Evolutionary conservation across 352 stramenopile genomes (phyloP).

Genomic region (Peronospora belbahrii): DNA sequence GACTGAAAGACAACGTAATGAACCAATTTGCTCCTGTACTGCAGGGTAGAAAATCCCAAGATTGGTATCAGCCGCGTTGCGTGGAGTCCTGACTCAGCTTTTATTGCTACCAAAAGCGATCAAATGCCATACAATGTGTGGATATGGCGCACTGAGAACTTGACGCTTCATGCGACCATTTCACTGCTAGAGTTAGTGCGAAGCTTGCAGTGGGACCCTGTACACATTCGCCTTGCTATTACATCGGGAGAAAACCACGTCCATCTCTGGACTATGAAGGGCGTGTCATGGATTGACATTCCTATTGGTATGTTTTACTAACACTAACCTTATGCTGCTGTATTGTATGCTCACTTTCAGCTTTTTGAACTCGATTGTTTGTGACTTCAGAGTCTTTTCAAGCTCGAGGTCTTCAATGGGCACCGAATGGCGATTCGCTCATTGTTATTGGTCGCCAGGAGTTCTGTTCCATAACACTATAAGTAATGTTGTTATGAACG

Average conservation of each 20-base stretch:
- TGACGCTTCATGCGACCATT: constrained; percentile 58
- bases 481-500: too few species aligned
- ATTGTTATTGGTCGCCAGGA: constrained; percentile 53
- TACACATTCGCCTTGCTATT: constrained; percentile 42
- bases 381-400: constrained; percentile 49
- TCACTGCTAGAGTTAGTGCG: constrained; percentile 57
- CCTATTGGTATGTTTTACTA: constrained; percentile 28
- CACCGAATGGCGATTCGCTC: constrained; percentile 39
- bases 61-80: constrained; percentile 57
- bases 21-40: not conserved
- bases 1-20: not conserved
- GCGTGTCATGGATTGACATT: constrained; percentile 69
- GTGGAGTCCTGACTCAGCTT: constrained; percentile 65
- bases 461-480: constrained; percentile 60
- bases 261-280: constrained; percentile 56
- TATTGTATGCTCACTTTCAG: not conserved
- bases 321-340: not conserved
- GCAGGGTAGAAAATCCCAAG: constrained; percentile 60
- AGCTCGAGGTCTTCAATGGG: constrained; percentile 57
- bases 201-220: constrained; percentile 56
- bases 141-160: constrained; percentile 73
- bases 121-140: constrained; percentile 81
- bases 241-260: constrained; percentile 54
- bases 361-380: not conserved
- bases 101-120: constrained; percentile 71